Evolutionary conservation across 2,329 filamentous ascomycete species (phyloP), one percentile per base, ranked within the genome.

Genomic region (Lachnellula arida): DNA sequence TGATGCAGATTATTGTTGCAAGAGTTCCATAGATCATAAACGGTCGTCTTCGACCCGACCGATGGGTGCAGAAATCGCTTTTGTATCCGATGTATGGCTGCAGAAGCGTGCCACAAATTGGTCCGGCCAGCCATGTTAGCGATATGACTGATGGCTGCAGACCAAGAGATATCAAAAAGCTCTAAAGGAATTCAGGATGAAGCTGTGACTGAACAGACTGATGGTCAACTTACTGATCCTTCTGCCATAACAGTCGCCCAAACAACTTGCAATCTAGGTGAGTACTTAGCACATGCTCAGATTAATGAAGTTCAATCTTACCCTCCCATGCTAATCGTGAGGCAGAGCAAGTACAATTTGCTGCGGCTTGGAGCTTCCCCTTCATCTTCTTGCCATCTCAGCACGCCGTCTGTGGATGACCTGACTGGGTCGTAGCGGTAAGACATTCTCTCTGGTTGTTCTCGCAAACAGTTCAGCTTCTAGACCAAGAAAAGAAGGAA

Each of bases 101-200:
- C 3, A 81, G 76, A 17, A 81, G 66, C 1, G 74, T 74, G 35
- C 79, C 79, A 19, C 76, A 80, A 2, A 81, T 70, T 14, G 79
- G 79, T 14, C 78, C 78, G n/a, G 78, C 78, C 22, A 81, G 78
- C 78, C 78, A 81, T 35, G 81, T 76, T 4, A 80, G 69, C 14
- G 78, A 75, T 22, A 78, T 72, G 51, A 80, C 67, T 8, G 77
- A 77, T 59, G 79, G 80, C 61, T 74, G 77, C 34, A 81, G 70
- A 32, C 78, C 78, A 23, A 81, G 73, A 19, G 77, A 77, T 7
- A 80, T 70, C 1, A 81, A 49, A 25, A 51, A 54, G 17, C 42
- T 22, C 54, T 54, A 15, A 32, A 11, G 42, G 32, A 17, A 28
- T 35, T 44, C 25, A 25, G 25, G 25, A 25, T 25, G 25, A 25